Evolutionary conservation across 176 grass and related monocot species (phyloP), one percentile per base, ranked within the genome.

Genomic region (Saccharum officinarum): DNA sequence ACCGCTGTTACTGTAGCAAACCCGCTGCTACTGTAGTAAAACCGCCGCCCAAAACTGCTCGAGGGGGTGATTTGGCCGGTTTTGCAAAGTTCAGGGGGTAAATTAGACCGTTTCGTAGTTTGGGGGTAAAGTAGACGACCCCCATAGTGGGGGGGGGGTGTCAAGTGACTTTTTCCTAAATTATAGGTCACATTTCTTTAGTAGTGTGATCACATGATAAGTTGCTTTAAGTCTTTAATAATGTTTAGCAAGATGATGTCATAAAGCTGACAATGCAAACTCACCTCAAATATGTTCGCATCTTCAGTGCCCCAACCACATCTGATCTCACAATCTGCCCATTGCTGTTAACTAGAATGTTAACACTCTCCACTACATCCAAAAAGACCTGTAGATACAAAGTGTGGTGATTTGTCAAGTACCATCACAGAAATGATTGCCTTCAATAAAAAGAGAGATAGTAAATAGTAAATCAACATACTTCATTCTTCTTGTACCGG

Each of bases 341-440:
- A 92, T 95, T 98, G 93, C 93, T 98, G 86, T 98, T 98, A 73
- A 94, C 96, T 79, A 98, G 91, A 84, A 98, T 98, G 81, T 98
- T 98, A 67, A 98, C 96, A 60, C 96, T 95, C 81, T 98, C 96
- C 74, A 98, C 91, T 52, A 98, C 96, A 82, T 95, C 96, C 83
- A 98, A 95, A 78, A 98, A 98, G 12, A 98, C 93, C 96, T 98
- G 59, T 16, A 8, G 37, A 75, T 37, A 69, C 23, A 71, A 47
- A 44, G 9, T 80, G 73, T 10, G 6, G 30, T 18, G 69, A 34
- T 64, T 80, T 68, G 34, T 87, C 38, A 89, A 70, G 33, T 14
- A 78, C 54, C 4, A 57, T 60, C 11, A 92, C 31, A 76, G n/a
- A 77, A 28, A 10, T 40, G 22, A 17, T 23, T 17, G 30, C 45